Base-by-base conservation (phyloP, 2,329 filamentous ascomycete species). In the Zalaria obscura region DNA sequence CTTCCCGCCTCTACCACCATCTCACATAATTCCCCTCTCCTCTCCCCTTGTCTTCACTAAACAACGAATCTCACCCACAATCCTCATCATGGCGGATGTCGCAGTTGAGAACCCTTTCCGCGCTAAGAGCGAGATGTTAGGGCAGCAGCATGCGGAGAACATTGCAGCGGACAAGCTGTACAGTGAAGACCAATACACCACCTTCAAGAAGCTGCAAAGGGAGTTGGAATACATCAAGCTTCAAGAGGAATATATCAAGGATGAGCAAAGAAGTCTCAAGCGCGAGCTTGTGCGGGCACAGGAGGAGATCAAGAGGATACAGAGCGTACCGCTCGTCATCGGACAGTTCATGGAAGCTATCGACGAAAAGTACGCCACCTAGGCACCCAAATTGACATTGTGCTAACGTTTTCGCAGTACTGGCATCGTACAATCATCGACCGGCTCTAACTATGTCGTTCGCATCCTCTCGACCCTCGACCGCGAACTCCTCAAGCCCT, bases 341-440 rank as follows among this genome's bases (percentile, higher is more conserved):
- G 91, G 91, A 46, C 91, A 98, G 66, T 98, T 98, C 61, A 98
- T 98, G 91, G 91, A 98, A 67, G 91, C 91, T 42, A 98, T 98
- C 59, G 91, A 98, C 63, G 91, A 98, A 67, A 98, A 95, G 86
- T 93, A 73, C 62, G 75, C 40, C 27, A 18, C 10, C 40, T 36
- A 10, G 11, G 5, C 25, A 29, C 27, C 10, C 8, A 9, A 27
- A 27, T 41, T 3, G 41, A 52, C 54, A 43, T 53, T 43, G 32
- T 36, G 32, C 42, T 44, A 39, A 44, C 31, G 26, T 25, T 44
- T 35, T 36, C 37, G 25, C 56, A 94, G 87, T 65, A 98, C 91
- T 50, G 91, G 91, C 44, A 98, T 98, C 52, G 91, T 98, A 48
- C 91, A 98, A 65, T 96, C 89, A 39, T 95, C 87, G 49, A 98